A percentile compares a stretch with the other conserved stretches of the same genome.
These are phyloP conservation scores for Staphylotrichum longicolle DNA, from an alignment of 495 filamentous ascomycete species.

Conservation along the genomic window DNA sequence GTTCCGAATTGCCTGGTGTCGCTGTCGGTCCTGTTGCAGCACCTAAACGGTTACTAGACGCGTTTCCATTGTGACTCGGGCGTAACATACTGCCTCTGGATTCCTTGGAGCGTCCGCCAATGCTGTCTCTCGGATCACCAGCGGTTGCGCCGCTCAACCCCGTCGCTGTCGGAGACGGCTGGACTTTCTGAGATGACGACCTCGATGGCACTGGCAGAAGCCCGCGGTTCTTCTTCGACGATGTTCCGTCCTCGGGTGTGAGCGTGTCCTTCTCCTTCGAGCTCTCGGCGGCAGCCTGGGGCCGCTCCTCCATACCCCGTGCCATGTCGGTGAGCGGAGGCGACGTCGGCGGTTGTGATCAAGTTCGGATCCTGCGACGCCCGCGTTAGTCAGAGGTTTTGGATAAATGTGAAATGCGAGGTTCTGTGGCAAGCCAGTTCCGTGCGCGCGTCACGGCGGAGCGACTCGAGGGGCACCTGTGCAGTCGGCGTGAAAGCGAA, in stretches of 20 bases:
- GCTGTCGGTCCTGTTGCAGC: slow-evolving; percentile 47
- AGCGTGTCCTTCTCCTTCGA: slow-evolving; percentile 49
- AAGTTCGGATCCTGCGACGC: slow-evolving; percentile 2
- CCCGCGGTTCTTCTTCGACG: slow-evolving; percentile 57
- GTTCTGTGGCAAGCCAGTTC: not conserved
- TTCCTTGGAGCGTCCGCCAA: slow-evolving; percentile 57
- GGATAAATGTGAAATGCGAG: not conserved
- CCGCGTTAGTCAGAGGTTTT: not conserved
- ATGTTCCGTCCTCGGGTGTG: slow-evolving; percentile 41
- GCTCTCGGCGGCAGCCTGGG: slow-evolving; percentile 40
- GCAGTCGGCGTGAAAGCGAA: not conserved
- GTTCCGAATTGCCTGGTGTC: slow-evolving; percentile 46
- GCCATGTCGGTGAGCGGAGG: slow-evolving; percentile 37
- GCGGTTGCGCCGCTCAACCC: slow-evolving; percentile 64
- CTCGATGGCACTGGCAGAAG: slow-evolving; percentile 63
- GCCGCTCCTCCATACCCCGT: slow-evolving; percentile 37
- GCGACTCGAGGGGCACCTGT: not conserved
- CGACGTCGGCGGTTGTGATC: not conserved
- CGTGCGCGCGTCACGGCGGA: not conserved
- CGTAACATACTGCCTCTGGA: slow-evolving; percentile 70
- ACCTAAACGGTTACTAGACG: slow-evolving; percentile 51
- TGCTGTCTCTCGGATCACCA: slow-evolving; percentile 60
- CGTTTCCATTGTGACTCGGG: slow-evolving; percentile 66
- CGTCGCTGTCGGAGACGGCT: slow-evolving; percentile 59
- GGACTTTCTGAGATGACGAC: slow-evolving; percentile 65